phyloP scores from a whole-genome alignment of 2,329 filamentous ascomycete genomes.

The Sclerotinia sclerotiorum region DNA sequence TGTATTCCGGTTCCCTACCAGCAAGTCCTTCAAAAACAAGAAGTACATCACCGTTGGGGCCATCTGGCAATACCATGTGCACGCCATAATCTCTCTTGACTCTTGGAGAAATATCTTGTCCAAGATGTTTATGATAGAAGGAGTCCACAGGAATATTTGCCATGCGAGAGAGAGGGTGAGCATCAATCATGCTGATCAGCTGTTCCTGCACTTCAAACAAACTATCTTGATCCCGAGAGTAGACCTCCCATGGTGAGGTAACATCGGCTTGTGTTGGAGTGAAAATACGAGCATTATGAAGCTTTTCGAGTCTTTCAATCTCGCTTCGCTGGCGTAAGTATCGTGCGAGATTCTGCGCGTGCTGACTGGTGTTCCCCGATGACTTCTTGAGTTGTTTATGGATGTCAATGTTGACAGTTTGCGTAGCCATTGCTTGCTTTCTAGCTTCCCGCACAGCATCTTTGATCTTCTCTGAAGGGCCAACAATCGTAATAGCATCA shows the following conservation, averaged over 20 bases:
- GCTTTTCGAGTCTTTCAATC: conserved; percentile 76
- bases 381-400: conserved; percentile 75
- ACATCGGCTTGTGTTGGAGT: conserved; percentile 70
- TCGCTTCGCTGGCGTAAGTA: conserved; percentile 83
- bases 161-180: conserved; percentile 72
- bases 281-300: conserved; percentile 84
- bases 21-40: conserved; percentile 73
- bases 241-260: conserved; percentile 81
- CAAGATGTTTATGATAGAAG: conserved; percentile 75
- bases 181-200: conserved; percentile 70
- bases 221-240: conserved; percentile 83
- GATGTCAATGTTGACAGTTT: conserved; percentile 79
- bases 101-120: conserved; percentile 60
- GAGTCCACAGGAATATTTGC: conserved; percentile 67
- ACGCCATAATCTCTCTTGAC: conserved; percentile 71
- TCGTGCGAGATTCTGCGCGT: conserved; percentile 82
- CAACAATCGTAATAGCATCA: conserved; percentile 79
- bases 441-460: conserved; percentile 79
- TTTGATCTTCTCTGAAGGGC: conserved; percentile 71
- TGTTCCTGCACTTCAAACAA: conserved; percentile 72
- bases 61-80: conserved; percentile 68
- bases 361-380: conserved; percentile 69
- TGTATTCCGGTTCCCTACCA: conserved; percentile 48
- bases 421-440: conserved; percentile 84
- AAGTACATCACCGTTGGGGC: conserved; percentile 58